Evolutionary conservation across 2,329 filamentous ascomycete genomes (phyloP).

Genomic region (Emergomyces africanus): DNA sequence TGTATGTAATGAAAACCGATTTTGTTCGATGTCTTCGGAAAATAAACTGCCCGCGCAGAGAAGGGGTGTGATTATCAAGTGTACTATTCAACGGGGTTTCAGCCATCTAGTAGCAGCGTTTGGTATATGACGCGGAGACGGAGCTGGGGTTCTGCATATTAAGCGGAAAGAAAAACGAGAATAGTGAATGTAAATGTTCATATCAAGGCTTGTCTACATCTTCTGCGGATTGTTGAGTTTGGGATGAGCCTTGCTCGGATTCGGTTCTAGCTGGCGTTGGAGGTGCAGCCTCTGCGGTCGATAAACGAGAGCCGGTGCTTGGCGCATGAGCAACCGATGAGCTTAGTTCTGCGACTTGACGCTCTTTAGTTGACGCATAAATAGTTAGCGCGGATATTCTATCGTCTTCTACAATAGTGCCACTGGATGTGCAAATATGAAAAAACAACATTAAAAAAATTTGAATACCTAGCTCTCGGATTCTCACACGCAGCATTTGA

Average conservation of each 20-base stretch:
- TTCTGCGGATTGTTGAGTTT: neutral
- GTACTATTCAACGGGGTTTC: neutral
- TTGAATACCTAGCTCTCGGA: constrained; percentile 36
- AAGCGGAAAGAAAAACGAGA: neutral
- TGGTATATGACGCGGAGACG: neutral
- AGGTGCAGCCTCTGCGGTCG: constrained; percentile 10
- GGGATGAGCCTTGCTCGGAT: neutral
- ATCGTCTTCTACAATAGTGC: neutral
- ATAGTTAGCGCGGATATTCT: constrained; percentile 4
- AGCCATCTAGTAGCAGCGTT: neutral
- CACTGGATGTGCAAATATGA: neutral
- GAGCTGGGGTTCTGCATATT: neutral
- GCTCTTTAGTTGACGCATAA: constrained; percentile 14
- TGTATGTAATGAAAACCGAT: neutral
- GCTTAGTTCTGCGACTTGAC: constrained; percentile 20
- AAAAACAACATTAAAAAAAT: too few relatives aligned
- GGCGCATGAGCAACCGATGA: constrained; percentile 12
- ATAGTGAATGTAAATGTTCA: too few relatives aligned
- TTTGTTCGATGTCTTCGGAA: neutral
- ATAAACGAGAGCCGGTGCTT: constrained; percentile 11
- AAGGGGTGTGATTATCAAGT: neutral
- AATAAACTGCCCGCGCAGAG: neutral
- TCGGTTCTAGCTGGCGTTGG: neutral
- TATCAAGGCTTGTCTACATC: constrained; percentile 5
- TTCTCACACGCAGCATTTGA: constrained; percentile 34